Base-by-base conservation (phyloP, 164 flowering plant genomes). In the Berberis vulgaris region DNA sequence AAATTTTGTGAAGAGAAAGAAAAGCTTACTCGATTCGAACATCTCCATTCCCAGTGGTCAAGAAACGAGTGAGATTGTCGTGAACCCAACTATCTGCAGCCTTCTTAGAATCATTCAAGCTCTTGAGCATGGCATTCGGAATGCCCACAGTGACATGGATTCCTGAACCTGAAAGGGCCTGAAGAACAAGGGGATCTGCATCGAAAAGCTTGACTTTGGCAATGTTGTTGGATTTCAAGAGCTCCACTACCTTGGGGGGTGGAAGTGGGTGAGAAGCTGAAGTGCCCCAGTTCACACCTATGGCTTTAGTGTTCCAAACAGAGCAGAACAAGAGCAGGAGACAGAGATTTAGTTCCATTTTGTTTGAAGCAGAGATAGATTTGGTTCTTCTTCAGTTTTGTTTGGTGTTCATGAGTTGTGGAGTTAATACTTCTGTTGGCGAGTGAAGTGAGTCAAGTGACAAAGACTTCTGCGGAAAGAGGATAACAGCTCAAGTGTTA, bases 241-340 rank as follows among this genome's bases (percentile, higher is more conserved):
- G 83, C 78, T 79, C 77, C 68, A 89, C 96, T 40, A 88, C 97
- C 64, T 77, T 80, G 45, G 77, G 45, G 6, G 96, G 85, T 7
- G 91, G 86, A 2, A 92, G 84, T 58, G 91, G 91, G 73, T 88
- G 91, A 3, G 97, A 86, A 8, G 96, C 73, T 45, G 71, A 52
- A n/a, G 87, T 75, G 43, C 98, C 98, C 98, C 98, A 93, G 86
- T 93, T 89, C 67, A 93, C 87, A 5, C 98, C 98, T 0, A 90
- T 45, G 42, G 80, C 78, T 53, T 2, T 38, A 61, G 59, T 85
- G 64, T 47, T 59, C 41, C 54, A 52, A 52, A 26, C 26, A 26
- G 26, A 26, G 26, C 26, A 26, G 26, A 26, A 26, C 26, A 26
- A 26, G 26, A 26, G 26, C 26, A 26, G 26, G 26, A 26, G 26